Base-by-base conservation (phyloP, 208 protist species). In the Trypanosoma avium region DNA sequence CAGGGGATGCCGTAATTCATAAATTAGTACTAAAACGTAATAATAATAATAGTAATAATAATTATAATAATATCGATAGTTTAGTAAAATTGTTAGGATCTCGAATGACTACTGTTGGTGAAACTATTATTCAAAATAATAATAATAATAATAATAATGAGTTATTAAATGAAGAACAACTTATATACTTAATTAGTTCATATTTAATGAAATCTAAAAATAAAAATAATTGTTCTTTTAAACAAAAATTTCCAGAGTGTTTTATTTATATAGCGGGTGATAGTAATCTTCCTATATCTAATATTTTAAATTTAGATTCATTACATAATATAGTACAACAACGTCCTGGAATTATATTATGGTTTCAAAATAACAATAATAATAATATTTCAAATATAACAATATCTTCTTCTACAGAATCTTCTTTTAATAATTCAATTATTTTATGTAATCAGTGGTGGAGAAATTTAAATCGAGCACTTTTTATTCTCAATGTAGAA, bases 261-360 rank as follows among this genome's bases (percentile, higher is more conserved):
- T 56, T 67, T 58, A 21, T 67, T 22, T 58, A 50, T 29, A 22
- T 58, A 17, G 6, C 49, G 36, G 61, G 61, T 30, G 49, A 67
- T 35, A 58, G 22, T 38, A 36, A 27, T 2, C 47, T 66, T 32
- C 45, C 33, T 19, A 32, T 58, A 10, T 22, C 49, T 21, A 38
- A 48, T 56, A 17, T 30, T 56, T n/a, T n/a, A n/a, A n/a, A n/a
- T n/a, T 15, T 24, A 22, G 55, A 19, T 17, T 32, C 42, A 27
- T 1, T 46, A 35, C 19, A 17, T 4, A 3, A 32, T 54, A 22
- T 50, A 9, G 13, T 64, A 17, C 46, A 45, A 40, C 58, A 64
- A 33, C 32, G 32, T 19, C 61, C 48, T 15, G 32, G 61, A 26
- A 33, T 67, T 43, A 10, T 67, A 29, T 35, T 67, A 36, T 67